phyloP scores from a whole-genome alignment of 2,329 filamentous ascomycete species.

The Cercospora nicotianae region DNA sequence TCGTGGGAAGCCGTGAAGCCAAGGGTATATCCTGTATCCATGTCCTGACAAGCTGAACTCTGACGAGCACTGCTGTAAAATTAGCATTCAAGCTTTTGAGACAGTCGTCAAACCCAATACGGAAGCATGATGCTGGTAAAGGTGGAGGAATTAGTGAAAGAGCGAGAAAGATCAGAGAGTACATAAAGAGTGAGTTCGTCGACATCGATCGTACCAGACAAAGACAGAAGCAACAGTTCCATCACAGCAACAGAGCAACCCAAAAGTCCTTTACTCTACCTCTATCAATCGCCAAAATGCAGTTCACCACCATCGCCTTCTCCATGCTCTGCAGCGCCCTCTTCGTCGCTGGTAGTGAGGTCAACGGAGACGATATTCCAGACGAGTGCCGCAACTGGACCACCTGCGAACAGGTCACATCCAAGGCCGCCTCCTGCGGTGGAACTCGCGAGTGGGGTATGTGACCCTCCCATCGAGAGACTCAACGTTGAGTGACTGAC shows the following conservation, averaged over 20 bases:
- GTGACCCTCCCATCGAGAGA: not conserved
- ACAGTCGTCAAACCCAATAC: not conserved
- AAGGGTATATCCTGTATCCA: not conserved
- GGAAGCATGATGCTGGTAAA: not conserved
- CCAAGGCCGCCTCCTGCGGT: not conserved
- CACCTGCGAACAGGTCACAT: no score
- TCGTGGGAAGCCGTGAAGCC: not conserved
- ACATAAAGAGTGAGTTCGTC: not conserved
- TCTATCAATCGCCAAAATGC: not conserved
- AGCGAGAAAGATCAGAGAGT: not conserved
- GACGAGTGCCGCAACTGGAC: no score
- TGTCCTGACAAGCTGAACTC: not conserved
- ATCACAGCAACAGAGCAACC: not conserved
- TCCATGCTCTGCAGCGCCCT: not conserved
- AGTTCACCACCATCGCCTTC: not conserved
- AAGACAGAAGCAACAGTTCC: not conserved
- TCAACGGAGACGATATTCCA: constrained; percentile 10
- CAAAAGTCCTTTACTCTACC: not conserved
- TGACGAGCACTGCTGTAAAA: not conserved
- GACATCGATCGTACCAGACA: not conserved
- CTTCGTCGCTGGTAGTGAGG: not conserved
- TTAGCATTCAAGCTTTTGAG: not conserved
- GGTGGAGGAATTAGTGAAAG: not conserved
- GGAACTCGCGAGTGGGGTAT: not conserved
- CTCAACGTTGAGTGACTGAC: not conserved